A percentile compares a stretch with the other conserved stretches of the same genome.
phyloP scores from a whole-genome alignment of 2,329 filamentous ascomycete genomes.

The Xylariaceae sp. region DNA sequence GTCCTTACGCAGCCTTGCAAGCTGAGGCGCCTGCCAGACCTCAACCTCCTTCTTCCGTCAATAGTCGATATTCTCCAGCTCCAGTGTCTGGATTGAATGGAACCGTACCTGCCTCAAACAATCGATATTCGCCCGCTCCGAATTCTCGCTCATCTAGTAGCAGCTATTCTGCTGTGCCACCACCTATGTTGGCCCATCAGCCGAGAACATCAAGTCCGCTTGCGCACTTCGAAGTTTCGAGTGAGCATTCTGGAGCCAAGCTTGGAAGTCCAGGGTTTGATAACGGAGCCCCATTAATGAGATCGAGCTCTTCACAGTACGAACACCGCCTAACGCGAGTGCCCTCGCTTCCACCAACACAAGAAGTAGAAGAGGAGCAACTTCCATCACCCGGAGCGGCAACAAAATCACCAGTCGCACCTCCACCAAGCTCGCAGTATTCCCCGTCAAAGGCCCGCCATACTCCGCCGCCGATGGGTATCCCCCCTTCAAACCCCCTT shows the following conservation, averaged over 20 bases:
- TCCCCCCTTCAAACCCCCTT: slow-evolving; percentile 40
- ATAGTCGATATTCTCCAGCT: slow-evolving; percentile 61
- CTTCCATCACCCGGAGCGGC: slow-evolving; percentile 25
- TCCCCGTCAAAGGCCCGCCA: slow-evolving; percentile 40
- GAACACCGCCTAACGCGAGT: slow-evolving; percentile 55
- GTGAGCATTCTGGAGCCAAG: slow-evolving; percentile 37
- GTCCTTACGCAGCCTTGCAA: slow-evolving; percentile 52
- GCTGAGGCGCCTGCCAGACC: slow-evolving; percentile 32
- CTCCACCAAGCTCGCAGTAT: slow-evolving; percentile 36
- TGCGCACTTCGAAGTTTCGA: slow-evolving; percentile 59
- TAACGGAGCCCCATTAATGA: slow-evolving; percentile 43
- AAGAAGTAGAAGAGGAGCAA: slow-evolving; percentile 59
- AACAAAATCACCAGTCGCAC: slow-evolving; percentile 21
- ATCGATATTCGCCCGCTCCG: slow-evolving; percentile 55
- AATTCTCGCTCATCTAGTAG: slow-evolving; percentile 38
- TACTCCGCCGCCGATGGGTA: slow-evolving; percentile 49
- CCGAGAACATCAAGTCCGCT: slow-evolving; percentile 65
- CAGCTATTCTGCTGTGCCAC: slow-evolving; percentile 42
- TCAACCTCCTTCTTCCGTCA: slow-evolving; percentile 33
- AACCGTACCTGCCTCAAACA: slow-evolving; percentile 39
- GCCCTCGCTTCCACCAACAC: slow-evolving; percentile 58
- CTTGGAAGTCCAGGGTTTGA: slow-evolving; percentile 31
- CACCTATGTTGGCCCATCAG: slow-evolving; percentile 54
- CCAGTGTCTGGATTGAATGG: slow-evolving; percentile 44
- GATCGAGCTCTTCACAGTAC: slow-evolving; percentile 52